Evolutionary conservation across 2,329 filamentous ascomycete species (phyloP).

Genomic region (Malbranchea zuffiana): DNA sequence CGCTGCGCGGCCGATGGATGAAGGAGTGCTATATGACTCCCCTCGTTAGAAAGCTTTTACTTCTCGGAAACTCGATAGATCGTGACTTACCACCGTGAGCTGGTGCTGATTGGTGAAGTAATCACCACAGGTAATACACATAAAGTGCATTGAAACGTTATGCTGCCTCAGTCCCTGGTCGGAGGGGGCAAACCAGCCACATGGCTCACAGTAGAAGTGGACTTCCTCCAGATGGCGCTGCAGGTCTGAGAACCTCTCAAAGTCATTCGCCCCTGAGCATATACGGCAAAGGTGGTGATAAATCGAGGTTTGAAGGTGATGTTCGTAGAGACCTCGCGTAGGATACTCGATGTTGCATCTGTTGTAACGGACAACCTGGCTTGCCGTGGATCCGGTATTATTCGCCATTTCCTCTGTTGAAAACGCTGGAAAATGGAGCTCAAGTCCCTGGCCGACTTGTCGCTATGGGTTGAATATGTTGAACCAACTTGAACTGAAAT

Average conservation of each 20-base stretch:
- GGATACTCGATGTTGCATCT: conserved; percentile 7
- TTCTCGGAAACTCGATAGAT: not conserved
- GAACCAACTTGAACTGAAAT: too few relatives aligned
- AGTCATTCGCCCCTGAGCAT: conserved; percentile 12
- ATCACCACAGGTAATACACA: conserved; percentile 16
- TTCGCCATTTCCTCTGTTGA: conserved; percentile 2
- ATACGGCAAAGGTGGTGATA: conserved; percentile 13
- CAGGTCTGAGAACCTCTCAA: conserved; percentile 13
- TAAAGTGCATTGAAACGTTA: conserved; percentile 14
- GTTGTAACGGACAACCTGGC: conserved; percentile 2
- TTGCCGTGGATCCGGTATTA: not conserved
- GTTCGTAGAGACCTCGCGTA: conserved; percentile 2
- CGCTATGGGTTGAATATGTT: too few relatives aligned
- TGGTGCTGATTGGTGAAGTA: conserved; percentile 16
- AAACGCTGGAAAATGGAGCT: too few relatives aligned
- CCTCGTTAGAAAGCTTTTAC: not conserved
- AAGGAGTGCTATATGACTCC: conserved; percentile 11
- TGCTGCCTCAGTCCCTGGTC: conserved; percentile 14
- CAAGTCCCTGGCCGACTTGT: too few relatives aligned
- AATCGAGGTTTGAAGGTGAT: conserved; percentile 7
- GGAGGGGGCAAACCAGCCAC: conserved; percentile 17
- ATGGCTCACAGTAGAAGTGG: conserved; percentile 17
- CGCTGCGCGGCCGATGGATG: conserved; percentile 14
- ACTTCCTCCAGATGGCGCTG: conserved; percentile 15
- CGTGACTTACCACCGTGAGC: conserved; percentile 14